phyloP scores from a whole-genome alignment of 495 filamentous ascomycete genomes.

The Apiosordaria backusii region DNA sequence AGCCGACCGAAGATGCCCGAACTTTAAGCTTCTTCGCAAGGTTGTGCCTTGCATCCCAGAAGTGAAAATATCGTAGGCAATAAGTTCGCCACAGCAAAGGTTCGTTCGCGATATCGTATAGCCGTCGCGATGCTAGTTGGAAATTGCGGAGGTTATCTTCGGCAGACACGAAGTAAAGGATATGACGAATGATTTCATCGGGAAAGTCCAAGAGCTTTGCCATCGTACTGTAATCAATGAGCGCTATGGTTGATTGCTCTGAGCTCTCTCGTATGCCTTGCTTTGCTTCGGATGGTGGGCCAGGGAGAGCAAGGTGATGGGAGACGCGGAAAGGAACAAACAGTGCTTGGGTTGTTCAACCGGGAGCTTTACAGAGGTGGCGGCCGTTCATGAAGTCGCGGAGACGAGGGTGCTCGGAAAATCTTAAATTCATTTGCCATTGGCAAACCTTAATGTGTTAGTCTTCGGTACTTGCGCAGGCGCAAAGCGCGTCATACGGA shows the following conservation, averaged over 20 bases:
- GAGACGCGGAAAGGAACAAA: background rate
- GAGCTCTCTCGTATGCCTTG: too few relatives aligned
- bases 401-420: background rate
- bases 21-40: slow-evolving; percentile 53
- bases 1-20: slow-evolving; percentile 58
- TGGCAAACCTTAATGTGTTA: background rate
- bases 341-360: background rate
- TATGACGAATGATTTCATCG: slow-evolving; percentile 69
- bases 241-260: background rate
- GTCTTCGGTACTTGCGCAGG: background rate
- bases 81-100: slow-evolving; percentile 75
- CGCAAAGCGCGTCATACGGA: background rate
- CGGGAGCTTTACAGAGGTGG: background rate
- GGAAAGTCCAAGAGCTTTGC: slow-evolving; percentile 50
- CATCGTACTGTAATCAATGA: background rate
- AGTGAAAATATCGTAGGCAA: slow-evolving; percentile 62
- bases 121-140: slow-evolving; percentile 59
- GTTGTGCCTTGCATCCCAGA: slow-evolving; percentile 68
- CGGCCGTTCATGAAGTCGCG: background rate
- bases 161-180: slow-evolving; percentile 60
- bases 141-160: slow-evolving; percentile 46
- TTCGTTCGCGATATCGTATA: slow-evolving; percentile 62
- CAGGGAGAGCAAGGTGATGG: too few relatives aligned
- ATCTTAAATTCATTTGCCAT: background rate
- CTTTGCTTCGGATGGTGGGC: background rate